Evolutionary conservation across 352 stramenopile species (phyloP).

Genomic region (Pythium guiyangense): DNA sequence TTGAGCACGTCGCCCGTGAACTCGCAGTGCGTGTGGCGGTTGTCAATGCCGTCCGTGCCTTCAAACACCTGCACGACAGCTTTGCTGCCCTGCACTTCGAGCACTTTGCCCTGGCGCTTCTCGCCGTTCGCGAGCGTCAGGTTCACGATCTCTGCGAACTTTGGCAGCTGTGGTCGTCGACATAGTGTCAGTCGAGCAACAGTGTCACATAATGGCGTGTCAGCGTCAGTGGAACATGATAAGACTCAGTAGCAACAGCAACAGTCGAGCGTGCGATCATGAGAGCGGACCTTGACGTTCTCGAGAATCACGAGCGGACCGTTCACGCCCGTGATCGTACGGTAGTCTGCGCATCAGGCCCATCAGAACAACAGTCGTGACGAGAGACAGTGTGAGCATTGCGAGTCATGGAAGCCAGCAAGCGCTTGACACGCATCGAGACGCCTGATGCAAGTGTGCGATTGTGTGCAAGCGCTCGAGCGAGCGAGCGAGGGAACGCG

Average conservation of each 20-base stretch:
- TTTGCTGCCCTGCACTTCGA: conserved; percentile 97
- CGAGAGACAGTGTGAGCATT: not conserved
- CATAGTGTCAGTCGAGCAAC: no score
- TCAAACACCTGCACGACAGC: conserved; percentile 98
- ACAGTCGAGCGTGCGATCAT: not conserved
- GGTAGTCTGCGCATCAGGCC: conserved; percentile 73
- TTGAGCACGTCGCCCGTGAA: conserved; percentile 99
- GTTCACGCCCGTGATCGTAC: conserved; percentile 98
- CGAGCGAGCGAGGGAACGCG: not conserved
- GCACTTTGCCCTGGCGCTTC: conserved; percentile 89
- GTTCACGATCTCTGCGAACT: conserved; percentile 99
- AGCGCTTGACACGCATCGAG: not conserved
- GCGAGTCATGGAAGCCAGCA: not conserved
- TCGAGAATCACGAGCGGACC: conserved; percentile 98
- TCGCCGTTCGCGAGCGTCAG: conserved; percentile 96
- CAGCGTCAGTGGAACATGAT: no score
- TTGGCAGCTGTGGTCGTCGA: conserved; percentile 69
- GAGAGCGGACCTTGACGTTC: conserved; percentile 94
- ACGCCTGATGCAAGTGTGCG: not conserved
- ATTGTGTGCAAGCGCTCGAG: not conserved
- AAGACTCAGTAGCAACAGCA: not conserved
- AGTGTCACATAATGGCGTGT: no score
- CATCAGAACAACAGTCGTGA: conserved; percentile 6
- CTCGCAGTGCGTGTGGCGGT: conserved; percentile 97
- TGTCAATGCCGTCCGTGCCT: conserved; percentile 98